Evolutionary conservation across 139 green algal species (phyloP).

Genomic region (Nannochloris sp.): DNA sequence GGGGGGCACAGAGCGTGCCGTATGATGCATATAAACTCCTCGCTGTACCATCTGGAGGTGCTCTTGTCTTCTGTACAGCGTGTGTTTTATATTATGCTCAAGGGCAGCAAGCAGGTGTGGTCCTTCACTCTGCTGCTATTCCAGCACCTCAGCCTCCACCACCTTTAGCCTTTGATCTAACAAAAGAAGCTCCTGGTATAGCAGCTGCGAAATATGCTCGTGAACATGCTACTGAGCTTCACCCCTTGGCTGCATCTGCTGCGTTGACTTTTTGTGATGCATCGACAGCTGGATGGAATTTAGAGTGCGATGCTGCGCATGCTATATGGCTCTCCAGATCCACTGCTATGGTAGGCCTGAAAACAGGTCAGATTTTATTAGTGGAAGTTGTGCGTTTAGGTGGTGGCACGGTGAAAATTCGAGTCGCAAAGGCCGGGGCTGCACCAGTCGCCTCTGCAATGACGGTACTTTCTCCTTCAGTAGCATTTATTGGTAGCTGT

Average conservation of each 20-base stretch:
- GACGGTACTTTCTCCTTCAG: conserved; percentile 16
- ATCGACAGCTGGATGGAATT: conserved; percentile 20
- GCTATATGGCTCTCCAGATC: conserved; percentile 26
- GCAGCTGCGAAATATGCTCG: conserved; percentile 33
- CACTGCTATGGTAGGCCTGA: conserved; percentile 45
- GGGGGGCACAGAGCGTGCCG: conserved; percentile 55
- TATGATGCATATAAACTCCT: conserved; percentile 59
- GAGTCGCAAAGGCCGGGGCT: conserved; percentile 27
- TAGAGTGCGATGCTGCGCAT: conserved; percentile 18
- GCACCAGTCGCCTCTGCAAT: conserved; percentile 31
- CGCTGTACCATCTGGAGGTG: conserved; percentile 63
- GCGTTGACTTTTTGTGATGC: conserved; percentile 18
- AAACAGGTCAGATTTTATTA: conserved; percentile 51
- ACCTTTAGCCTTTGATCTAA: conserved; percentile 37
- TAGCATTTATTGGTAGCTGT: conserved; percentile 79
- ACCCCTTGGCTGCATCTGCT: conserved; percentile 28
- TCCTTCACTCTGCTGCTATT: conserved; percentile 16
- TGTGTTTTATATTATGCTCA: conserved; percentile 71
- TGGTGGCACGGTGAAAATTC: conserved; percentile 13
- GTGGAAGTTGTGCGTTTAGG: conserved; percentile 38
- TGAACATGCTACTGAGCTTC: conserved; percentile 46
- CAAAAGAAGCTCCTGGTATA: conserved; percentile 10
- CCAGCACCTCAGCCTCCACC: conserved; percentile 12
- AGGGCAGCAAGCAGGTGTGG: conserved; percentile 25
- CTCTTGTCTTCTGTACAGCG: conserved; percentile 69